Base-by-base conservation (phyloP, 2,329 filamentous ascomycete genomes). In the Ambrosiella beaveri region DNA sequence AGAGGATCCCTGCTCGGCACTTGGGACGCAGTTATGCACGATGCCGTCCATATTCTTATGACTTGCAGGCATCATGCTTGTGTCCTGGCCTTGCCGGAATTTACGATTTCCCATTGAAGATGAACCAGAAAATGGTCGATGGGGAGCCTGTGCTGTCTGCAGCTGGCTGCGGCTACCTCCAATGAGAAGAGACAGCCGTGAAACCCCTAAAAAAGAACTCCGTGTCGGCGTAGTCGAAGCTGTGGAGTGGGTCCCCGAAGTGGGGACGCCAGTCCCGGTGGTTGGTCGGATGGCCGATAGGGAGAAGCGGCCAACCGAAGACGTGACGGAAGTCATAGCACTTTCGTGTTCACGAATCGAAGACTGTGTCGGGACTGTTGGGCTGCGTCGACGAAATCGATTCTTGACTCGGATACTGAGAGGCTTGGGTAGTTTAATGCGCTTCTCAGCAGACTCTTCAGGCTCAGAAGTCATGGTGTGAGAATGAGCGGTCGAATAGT, bases 141-240 rank as follows among this genome's bases (percentile, higher is more conserved):
- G 40, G 50, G 52, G 17, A 15, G 19, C 47, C 47, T 51, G 47
- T 19, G 44, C 59, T 19, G 45, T 58, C 15, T 35, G 45, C 7
- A 56, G 39, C n/a, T 51, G 59, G 11, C 56, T 54, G 56, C 56
- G 59, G 40, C 59, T 45, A 44, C 51, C 52, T 51, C 51, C 54
- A 56, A 52, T 39, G 54, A 57, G 54, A 45, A 57, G 54, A 53
- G 58, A 59, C 58, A 59, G 54, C 40, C 58, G 58, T 54, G 58
- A 59, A 36, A 41, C 58, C 19, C 58, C 58, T 59, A 59, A 59
- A 59, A 59, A 59, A 59, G 58, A 59, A 54, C 58, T 57, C 41
- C 17, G 54, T 9, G 17, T 47, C 39, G 58, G 49, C 11, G 51
- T 58, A 15, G 39, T 44, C 2, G n/a, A 15, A 35, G 37, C 6